These are phyloP conservation scores for Barnettozyma sucrosica DNA, from an alignment of 805 yeast genomes.

Conservation along the genomic window DNA sequence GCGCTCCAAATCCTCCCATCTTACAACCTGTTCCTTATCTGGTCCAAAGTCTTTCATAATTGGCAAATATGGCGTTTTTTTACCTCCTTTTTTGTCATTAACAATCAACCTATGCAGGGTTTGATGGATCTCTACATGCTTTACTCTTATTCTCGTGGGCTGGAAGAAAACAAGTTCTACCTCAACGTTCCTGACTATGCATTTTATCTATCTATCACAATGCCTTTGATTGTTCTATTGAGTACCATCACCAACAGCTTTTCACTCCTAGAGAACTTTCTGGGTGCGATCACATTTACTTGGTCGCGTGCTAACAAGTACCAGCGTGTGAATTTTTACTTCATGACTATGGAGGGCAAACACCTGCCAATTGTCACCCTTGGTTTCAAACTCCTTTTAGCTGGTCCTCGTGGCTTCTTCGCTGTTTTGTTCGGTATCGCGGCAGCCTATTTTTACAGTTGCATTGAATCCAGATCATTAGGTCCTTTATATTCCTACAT, in stretches of 20 bases:
- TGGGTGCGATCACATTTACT: constrained; percentile 50
- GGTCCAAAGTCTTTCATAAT: constrained; percentile 27
- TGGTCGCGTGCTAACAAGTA: constrained; percentile 54
- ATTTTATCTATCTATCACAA: constrained; percentile 45
- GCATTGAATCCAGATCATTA: constrained; percentile 49
- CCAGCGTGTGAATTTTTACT: constrained; percentile 44
- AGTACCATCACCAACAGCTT: constrained; percentile 29
- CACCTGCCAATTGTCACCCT: constrained; percentile 46
- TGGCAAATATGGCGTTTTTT: constrained; percentile 43
- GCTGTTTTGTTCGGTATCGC: constrained; percentile 44
- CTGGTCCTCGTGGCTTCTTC: constrained; percentile 35
- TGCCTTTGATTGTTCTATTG: constrained; percentile 39
- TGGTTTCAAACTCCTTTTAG: constrained; percentile 38
- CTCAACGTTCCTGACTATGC: constrained; percentile 47
- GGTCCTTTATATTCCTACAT: constrained; percentile 35
- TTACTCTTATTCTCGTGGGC: constrained; percentile 49
- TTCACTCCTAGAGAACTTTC: constrained; percentile 32
- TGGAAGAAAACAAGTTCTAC: constrained; percentile 48
- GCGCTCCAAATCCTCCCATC: constrained; percentile 26
- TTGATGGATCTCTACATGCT: constrained; percentile 50
- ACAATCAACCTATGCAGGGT: constrained; percentile 38
- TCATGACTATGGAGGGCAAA: constrained; percentile 54
- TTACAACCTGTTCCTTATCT: constrained; percentile 19
- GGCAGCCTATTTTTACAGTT: constrained; percentile 54
- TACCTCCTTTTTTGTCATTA: constrained; percentile 43